Base-by-base conservation (phyloP, 208 protist genomes). In the Spongospora subterranea region DNA sequence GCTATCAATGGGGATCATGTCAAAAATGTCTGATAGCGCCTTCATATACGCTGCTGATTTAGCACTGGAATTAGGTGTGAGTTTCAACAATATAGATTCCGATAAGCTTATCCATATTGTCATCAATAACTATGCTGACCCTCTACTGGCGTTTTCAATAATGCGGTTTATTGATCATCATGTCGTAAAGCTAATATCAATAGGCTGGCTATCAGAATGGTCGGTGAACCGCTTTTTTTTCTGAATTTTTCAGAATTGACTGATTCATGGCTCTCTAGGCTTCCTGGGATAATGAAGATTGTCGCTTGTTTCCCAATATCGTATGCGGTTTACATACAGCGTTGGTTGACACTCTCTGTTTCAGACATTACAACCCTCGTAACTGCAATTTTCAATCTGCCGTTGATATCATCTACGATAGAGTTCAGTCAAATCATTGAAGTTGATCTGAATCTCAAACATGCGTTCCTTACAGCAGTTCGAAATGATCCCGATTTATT, bases 361-460 rank as follows among this genome's bases (percentile, higher is more conserved):
- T 20, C 6, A 35, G 11, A 35, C 6, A 35, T 20, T 6, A 35
- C 6, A 6, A 43, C 13, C 71, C 71, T 82, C 35, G 35, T 82
- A 35, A 43, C 71, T 6, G 6, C 35, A n/a, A 82, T 82, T 20
- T n/a, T 82, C 13, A 45, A 35, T 43, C 71, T 82, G 71, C 71
- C 71, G 6, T 43, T 35, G n/a, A 35, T 82, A 6, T 45, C 17
- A 20, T 45, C 35, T 20, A 82, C 71, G n/a, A 35, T 82, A 20
- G 71, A 82, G n/a, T 82, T 82, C n/a, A 82, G 35, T 35, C 71
- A 82, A n/a, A 6, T 43, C 6, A 82, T 82, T 6, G 71, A 82
- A 43, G 6, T 43, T n/a, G 71, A 82, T n/a, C 6, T 35, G 13
- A 43, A 82, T 82, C 71, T 82, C 11, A 82, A 43, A n/a, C 6